These are phyloP conservation scores for Malus hybrid DNA, from an alignment of 331 rosid genomes.

Conservation along the genomic window DNA sequence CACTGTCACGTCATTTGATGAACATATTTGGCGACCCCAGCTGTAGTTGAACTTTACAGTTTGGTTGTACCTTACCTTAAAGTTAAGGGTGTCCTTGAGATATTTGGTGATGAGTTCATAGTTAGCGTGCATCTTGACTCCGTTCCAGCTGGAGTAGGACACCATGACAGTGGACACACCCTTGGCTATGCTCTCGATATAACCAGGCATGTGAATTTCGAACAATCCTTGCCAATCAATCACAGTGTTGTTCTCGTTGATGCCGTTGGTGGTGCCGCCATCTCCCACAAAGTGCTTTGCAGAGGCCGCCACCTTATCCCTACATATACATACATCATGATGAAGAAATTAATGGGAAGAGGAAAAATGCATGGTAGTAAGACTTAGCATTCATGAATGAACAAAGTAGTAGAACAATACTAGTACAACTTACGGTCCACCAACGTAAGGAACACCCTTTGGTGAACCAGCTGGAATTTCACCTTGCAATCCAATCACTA, in stretches of 20 bases:
- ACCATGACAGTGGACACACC: conserved; percentile 26
- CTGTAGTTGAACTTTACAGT: neutral
- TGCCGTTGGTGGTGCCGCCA: conserved; percentile 25
- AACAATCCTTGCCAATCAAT: conserved; percentile 13
- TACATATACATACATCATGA: neutral
- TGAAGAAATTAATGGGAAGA: no score
- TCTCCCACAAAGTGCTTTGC: conserved; percentile 35
- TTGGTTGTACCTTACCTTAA: conserved; percentile 20
- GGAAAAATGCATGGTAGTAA: neutral
- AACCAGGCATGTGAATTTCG: conserved; percentile 27
- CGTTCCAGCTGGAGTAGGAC: conserved; percentile 33
- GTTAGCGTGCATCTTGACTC: conserved; percentile 29
- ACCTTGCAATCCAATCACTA: conserved; percentile 12
- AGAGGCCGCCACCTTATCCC: conserved; percentile 24
- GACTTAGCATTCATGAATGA: no score
- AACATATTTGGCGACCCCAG: neutral
- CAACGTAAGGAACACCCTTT: conserved; percentile 15
- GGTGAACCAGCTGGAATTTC: conserved; percentile 6
- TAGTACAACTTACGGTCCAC: conserved; percentile 13
- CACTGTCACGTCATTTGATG: neutral
- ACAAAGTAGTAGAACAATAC: neutral
- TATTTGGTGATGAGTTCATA: conserved; percentile 17
- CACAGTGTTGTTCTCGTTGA: conserved; percentile 24
- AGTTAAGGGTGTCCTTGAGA: conserved; percentile 25
- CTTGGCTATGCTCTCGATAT: conserved; percentile 10